Base-by-base conservation (phyloP, 805 yeast species). In the Kazachstania bromeliacearum region DNA sequence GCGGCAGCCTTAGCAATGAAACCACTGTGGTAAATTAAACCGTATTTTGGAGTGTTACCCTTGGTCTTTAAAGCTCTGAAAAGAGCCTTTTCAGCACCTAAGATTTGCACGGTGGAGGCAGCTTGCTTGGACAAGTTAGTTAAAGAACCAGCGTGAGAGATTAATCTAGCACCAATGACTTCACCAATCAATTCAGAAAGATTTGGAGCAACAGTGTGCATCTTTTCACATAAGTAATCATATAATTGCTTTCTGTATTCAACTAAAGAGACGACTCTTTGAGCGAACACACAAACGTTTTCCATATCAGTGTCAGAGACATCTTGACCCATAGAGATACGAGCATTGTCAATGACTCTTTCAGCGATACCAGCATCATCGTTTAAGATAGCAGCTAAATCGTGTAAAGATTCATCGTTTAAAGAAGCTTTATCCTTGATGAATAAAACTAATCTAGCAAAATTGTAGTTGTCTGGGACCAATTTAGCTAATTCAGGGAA, bases 251-350 rank as follows among this genome's bases (percentile, higher is more conserved):
- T 71, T 63, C 97, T 79, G 77, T 89, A 89, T 53, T 88, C 96
- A 41, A 92, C 75, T 56, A 92, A 75, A 40, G 87, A 81, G 34
- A 84, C 95, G 27, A 88, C 95, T 68, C 96, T 81, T 62, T 83
- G 75, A 41, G 98, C 98, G 63, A 92, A 92, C 24, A 89, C 76
- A 47, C 80, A 64, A 41, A 92, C 88, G 61, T 88, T 88, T 46
- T 75, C 77, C 92, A 92, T 85, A 64, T 92, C 98, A 60, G 80
- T 79, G 63, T 84, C 95, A 47, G 95, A 80, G 50, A 92, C 76
- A 65, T 92, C 98, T 69, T 89, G 97, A 64, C 98, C 98, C 98
- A 92, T 92, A 31, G 96, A 87, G 54, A 89, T 87, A 70, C 84
- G 79, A 45, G 97, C 95, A 51, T 94, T 88, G 62, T 85, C 95